Base-by-base conservation (phyloP, 768 basidiomycete species). In the Leccinum boreale region DNA sequence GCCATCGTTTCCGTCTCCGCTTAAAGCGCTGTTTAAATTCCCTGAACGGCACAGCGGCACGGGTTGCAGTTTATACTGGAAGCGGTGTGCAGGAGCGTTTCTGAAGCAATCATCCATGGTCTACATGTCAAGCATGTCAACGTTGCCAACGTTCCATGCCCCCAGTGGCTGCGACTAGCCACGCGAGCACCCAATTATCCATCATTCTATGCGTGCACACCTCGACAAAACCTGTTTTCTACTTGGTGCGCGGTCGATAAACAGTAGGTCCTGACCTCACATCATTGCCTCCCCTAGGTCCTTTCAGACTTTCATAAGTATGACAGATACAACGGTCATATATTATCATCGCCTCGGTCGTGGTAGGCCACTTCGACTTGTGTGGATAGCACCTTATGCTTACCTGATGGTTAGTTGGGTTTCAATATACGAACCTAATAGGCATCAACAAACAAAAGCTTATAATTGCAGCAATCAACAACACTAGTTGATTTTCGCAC, bases 401-500 rank as follows among this genome's bases (percentile, higher is more conserved):
- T 72, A 73, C 70, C 48, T 67, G 68, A 72, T 72, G 61, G 46
- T n/a, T 72, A 70, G 68, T 71, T 72, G 66, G 73, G 71, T 72
- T 72, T 74, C 73, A 72, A 72, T 73, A 42, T 61, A 53, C 52
- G 68, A 72, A 54, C 71, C 71, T 65, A 72, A 72, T 72, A 72
- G 67, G 55, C 45, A 74, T 74, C 71, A 72, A 72, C 73, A 72
- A 72, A 72, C 73, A 71, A 73, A 66, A 69, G 71, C 73, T 73
- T 72, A 73, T 72, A 72, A 73, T 71, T 65, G 69, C 71, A 72
- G 57, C 62, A 61, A 70, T 73, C 73, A 73, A 75, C 73, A 74
- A 70, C 56, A 57, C 61, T 71, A 72, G 68, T 70, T 56, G 59
- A 74, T 71, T 75, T 74, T 74, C 73, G 67, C 66, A 70, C 70